Evolutionary conservation across 1,284 basidiomycete species (phyloP), one percentile per base, ranked within the genome.

Genomic region (Moesziomyces antarcticus): DNA sequence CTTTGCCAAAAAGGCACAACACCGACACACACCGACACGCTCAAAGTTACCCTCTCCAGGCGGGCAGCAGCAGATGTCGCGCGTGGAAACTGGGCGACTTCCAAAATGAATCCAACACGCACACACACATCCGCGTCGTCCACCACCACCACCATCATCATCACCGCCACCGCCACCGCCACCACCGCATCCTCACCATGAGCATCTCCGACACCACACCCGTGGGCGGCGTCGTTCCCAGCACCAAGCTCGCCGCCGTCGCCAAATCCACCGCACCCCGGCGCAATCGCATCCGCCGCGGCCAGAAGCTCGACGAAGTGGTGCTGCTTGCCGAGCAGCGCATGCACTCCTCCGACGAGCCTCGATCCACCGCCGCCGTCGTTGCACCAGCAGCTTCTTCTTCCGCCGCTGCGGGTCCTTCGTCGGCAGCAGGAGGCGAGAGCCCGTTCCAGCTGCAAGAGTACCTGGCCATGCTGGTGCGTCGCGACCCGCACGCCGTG

Each of bases 381-480:
- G 41, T 54, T 41, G n/a, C 43, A 18, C 16, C 56, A 1, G 30
- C 69, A 22, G 50, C 55, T 3, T 30, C 56, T 6, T 50, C 52
- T 13, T 54, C n/a, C n/a, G n/a, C 62, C 1, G 48, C 58, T 21
- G 56, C 42, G 27, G 61, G 58, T 5, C 40, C 25, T 6, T 54
- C 47, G 6, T 33, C 43, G 7, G 27, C 48, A 14, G n/a, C 58
- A 14, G 45, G 37, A 1, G 50, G 69, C 24, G 91, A 96, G 85
- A 94, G 92, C 77, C 92, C 94, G 0, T 97, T 97, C 83, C 93
- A 96, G 84, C 88, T 97, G 3, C 94, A 97, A 81, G 94, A 98
- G 83, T 97, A 95, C 85, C 92, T 99, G 52, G 91, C 93, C 0
- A 87, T 93, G 40, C 89, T 95, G 70, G 92, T 97, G 67, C 89